Percentiles rank a stretch among this genome's conserved stretches.
Conservation (phyloP, 2,329 filamentous ascomycete species). For the Trichophaea hybrida region DNA sequence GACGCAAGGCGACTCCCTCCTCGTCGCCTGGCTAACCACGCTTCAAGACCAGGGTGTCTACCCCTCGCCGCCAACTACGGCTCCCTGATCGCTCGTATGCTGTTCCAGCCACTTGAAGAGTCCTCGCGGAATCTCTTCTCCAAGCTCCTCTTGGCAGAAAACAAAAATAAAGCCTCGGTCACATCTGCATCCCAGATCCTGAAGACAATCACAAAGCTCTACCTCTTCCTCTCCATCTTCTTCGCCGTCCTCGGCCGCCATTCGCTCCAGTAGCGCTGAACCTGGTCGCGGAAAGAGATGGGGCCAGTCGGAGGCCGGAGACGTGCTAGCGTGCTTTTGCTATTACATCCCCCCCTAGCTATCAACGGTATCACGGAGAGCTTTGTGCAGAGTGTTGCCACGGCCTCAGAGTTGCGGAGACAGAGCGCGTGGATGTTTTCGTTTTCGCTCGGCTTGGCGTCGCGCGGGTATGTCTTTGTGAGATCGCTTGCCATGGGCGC, state of each 20-base stretch:
- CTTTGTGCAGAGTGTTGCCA: constrained; percentile 79
- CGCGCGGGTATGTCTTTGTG: constrained; percentile 62
- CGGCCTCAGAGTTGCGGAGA: constrained; percentile 53
- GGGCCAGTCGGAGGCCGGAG: constrained; percentile 56
- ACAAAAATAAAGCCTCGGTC: constrained; percentile 22
- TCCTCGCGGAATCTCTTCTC: constrained; percentile 83
- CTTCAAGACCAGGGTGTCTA: constrained; percentile 79
- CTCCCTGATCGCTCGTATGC: constrained; percentile 67
- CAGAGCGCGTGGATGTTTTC: constrained; percentile 74
- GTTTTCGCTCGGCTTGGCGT: constrained; percentile 60
- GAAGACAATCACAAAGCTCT: constrained; percentile 52
- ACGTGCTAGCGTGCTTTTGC: constrained; percentile 66
- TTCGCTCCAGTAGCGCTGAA: constrained; percentile 59
- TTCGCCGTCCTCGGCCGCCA: constrained; percentile 54
- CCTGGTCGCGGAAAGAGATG: constrained; percentile 61
- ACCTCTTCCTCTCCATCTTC: constrained; percentile 57
- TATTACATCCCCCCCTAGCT: constrained; percentile 82
- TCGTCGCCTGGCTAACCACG: constrained; percentile 64
- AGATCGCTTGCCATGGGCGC: constrained; percentile 56
- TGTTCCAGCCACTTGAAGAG: constrained; percentile 94
- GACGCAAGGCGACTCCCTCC: constrained; percentile 84
- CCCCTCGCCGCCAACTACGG: constrained; percentile 87
- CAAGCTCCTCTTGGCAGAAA: constrained; percentile 45
- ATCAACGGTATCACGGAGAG: constrained; percentile 85
- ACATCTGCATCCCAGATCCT: constrained; percentile 39